Evolutionary conservation across 768 basidiomycete genomes (phyloP).

Genomic region (Panellus pusillus): DNA sequence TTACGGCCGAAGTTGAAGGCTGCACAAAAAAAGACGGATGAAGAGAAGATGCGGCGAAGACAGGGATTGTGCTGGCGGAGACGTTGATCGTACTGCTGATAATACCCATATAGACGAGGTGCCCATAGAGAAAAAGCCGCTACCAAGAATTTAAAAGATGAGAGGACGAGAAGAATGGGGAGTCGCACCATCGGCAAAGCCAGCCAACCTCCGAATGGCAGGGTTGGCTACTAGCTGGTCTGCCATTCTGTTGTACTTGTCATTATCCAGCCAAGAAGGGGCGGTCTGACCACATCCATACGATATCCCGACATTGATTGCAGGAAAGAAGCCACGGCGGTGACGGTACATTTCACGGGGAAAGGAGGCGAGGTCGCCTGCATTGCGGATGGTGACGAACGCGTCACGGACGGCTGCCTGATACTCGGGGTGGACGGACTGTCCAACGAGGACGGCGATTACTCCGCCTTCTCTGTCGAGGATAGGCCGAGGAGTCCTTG

Average conservation of each 20-base stretch:
- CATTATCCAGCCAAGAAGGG: neutral
- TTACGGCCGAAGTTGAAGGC: too few species aligned
- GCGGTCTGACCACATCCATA: neutral
- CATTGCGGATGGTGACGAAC: neutral
- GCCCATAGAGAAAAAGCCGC: too few species aligned
- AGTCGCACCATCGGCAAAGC: too few species aligned
- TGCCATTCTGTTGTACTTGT: neutral
- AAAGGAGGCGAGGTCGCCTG: neutral
- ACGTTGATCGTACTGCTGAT: too few species aligned
- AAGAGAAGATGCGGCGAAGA: too few species aligned
- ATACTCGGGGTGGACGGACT: neutral
- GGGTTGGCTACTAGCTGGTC: too few species aligned
- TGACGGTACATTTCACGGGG: neutral
- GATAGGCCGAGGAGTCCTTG: neutral
- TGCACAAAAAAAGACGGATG: too few species aligned
- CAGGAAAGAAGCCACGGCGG: neutral
- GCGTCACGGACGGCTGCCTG: neutral
- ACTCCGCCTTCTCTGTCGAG: neutral
- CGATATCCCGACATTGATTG: neutral
- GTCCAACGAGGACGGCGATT: constrained; percentile 1
- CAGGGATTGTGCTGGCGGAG: too few species aligned
- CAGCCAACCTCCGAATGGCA: too few species aligned
- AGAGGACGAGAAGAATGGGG: too few species aligned
- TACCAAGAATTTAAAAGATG: too few species aligned
- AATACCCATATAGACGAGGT: too few species aligned